Percentiles rank a stretch among this genome's conserved stretches.
Conservation (phyloP, 352 stramenopile species). For the Globisporangium megalacanthum region DNA sequence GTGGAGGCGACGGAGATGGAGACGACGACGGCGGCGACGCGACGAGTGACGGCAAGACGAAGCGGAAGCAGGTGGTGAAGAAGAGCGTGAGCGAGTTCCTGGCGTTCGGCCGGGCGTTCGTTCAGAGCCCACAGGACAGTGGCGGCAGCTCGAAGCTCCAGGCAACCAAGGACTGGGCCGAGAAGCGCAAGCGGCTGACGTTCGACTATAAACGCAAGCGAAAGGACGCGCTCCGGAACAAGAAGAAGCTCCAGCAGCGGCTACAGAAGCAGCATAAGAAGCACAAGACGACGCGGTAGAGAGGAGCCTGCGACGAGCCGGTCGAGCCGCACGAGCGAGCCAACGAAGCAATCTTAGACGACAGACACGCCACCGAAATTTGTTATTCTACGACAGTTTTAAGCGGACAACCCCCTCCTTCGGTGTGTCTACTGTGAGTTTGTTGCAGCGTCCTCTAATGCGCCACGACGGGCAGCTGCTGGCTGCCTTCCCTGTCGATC, state of each 20-base stretch:
- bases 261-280: conserved; percentile 26
- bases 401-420: too few relatives aligned
- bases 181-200: conserved; percentile 67
- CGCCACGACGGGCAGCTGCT: too few relatives aligned
- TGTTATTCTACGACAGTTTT: too few relatives aligned
- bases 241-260: conserved; percentile 63
- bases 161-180: conserved; percentile 35
- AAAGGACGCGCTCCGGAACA: conserved; percentile 63
- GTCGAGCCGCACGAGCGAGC: too few relatives aligned
- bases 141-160: conserved; percentile 7
- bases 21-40: conserved; percentile 20
- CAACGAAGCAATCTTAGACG: too few relatives aligned
- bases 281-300: conserved; percentile 21
- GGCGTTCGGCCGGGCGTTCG: conserved; percentile 51
- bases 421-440: too few relatives aligned
- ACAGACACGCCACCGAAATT: too few relatives aligned
- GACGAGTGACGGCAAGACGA: conserved; percentile 12
- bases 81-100: conserved; percentile 60
- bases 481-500: not conserved
- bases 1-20: conserved; percentile 33
- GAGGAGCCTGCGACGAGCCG: not conserved
- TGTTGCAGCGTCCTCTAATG: too few relatives aligned
- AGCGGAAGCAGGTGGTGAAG: conserved; percentile 20
- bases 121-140: conserved; percentile 12
- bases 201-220: conserved; percentile 81